Conservation (phyloP, 2,329 filamentous ascomycete genomes). For the Verruconis gallopava region DNA sequence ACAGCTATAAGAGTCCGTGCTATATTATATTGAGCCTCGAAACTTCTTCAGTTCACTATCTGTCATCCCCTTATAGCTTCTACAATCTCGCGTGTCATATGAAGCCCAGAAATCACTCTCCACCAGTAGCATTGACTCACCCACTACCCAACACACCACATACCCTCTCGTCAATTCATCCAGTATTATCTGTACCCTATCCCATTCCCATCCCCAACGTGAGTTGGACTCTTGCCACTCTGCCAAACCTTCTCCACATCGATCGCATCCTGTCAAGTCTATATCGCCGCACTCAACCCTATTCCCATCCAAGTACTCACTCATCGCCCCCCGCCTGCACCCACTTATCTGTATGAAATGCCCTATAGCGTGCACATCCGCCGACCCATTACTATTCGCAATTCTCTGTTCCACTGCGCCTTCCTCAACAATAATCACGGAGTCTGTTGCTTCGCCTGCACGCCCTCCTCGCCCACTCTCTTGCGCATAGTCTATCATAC, state of each 20-base stretch:
- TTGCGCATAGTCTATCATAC: constrained; percentile 12
- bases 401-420: constrained; percentile 8
- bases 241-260: constrained; percentile 5
- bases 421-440: constrained; percentile 10
- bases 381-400: not conserved
- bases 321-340: constrained; percentile 10
- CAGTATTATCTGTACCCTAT: constrained; percentile 1
- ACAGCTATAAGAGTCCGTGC: not conserved
- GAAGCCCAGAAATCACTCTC: not conserved
- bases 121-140: not conserved
- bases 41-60: not conserved
- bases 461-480: constrained; percentile 9
- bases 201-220: constrained; percentile 3
- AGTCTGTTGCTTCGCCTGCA: constrained; percentile 6
- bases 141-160: not conserved
- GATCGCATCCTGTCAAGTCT: constrained; percentile 4
- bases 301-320: constrained; percentile 10
- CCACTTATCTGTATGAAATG: constrained; percentile 7
- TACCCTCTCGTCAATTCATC: not conserved
- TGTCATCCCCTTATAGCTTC: not conserved
- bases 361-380: not conserved
- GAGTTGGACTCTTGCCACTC: constrained; percentile 5
- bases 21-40: not conserved
- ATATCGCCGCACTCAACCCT: constrained; percentile 6
- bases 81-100: not conserved